Evolutionary conservation across 768 basidiomycete genomes (phyloP), one percentile per base, ranked within the genome.

Genomic region (Lactifluus volemus): DNA sequence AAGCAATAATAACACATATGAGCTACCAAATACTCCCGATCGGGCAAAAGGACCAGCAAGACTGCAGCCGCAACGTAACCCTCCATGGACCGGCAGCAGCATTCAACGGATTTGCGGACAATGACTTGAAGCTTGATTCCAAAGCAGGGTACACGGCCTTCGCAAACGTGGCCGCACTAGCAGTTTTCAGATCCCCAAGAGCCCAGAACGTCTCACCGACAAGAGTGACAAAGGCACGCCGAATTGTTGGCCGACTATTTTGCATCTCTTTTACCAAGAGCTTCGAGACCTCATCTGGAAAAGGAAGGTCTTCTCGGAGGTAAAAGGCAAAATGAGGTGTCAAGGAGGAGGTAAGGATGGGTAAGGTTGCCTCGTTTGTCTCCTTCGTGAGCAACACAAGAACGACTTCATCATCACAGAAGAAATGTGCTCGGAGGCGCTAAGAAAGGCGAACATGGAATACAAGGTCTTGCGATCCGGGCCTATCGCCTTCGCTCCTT

Each of bases 401-500:
- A 11, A 81, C 70, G 1, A 70, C 39, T 77, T 71, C n/a, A 79
- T 65, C 32, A 78, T 69, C 4, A 73, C 71, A 48, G 79, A 67
- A 0, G 92, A 81, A 1, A 85, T 72, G 0, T 72, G 61, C 3
- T 75, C 65, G 5, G 81, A 81, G 3, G 85, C 77, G 0, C 75
- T 72, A 1, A 93, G 63, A 53, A 69, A 69, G 2, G 78, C 73
- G 1, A 93, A 77, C 85, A 98, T 92, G 1, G 82, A 79, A 73
- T 92, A 95, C 9, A 98, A 76, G 5, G 84, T 71, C 17, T 95
- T 84, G 70, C 98, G 93, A 58, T 96, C 96, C 2, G 89, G 81
- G 1, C 92, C 92, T 0, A 85, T 75, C 0, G 93, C 90, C 76
- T 97, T 99, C 21, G 92, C 89, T 0, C 85, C 72, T 67, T 87